Percentiles rank a stretch among this genome's conserved stretches.
Conservation (phyloP, 257 asterid species). For the Hygrophila difformis region DNA sequence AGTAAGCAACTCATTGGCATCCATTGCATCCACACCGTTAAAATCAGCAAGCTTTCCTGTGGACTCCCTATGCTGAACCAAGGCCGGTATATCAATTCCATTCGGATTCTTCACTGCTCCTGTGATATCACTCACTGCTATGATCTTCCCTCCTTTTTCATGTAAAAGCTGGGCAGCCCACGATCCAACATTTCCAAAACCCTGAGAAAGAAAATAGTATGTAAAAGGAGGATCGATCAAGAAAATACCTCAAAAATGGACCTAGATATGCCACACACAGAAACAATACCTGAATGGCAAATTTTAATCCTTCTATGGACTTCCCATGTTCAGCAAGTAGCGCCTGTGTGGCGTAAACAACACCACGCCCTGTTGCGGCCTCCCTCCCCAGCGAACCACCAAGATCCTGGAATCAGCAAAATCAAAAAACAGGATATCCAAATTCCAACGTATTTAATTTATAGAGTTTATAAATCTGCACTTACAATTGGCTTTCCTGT, state of each 20-base stretch:
- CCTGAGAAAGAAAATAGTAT: conserved; percentile 20
- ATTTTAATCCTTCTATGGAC: conserved; percentile 53
- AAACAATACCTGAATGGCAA: conserved; percentile 58
- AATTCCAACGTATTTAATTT: neutral
- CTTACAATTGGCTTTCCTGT: conserved; percentile 93
- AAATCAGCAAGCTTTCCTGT: conserved; percentile 42
- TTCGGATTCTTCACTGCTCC: conserved; percentile 44
- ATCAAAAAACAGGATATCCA: neutral
- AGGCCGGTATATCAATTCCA: conserved; percentile 52
- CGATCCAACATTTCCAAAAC: conserved; percentile 69
- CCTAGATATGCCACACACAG: neutral
- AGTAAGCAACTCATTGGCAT: conserved; percentile 41
- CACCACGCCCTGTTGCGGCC: conserved; percentile 95
- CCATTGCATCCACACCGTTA: conserved; percentile 45
- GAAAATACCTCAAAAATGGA: too few species aligned
- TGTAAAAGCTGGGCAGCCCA: conserved; percentile 61
- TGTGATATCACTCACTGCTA: conserved; percentile 56
- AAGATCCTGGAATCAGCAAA: conserved; percentile 43
- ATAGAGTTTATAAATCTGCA: neutral
- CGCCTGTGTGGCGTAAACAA: conserved; percentile 67
- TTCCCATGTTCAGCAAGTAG: conserved; percentile 80
- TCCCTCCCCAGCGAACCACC: conserved; percentile 91
- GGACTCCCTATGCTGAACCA: conserved; percentile 40
- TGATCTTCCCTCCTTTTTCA: conserved; percentile 51
- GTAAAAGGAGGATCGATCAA: neutral